These are phyloP conservation scores for Brassica cretica DNA, from an alignment of 345 rosid genomes.

Conservation along the genomic window DNA sequence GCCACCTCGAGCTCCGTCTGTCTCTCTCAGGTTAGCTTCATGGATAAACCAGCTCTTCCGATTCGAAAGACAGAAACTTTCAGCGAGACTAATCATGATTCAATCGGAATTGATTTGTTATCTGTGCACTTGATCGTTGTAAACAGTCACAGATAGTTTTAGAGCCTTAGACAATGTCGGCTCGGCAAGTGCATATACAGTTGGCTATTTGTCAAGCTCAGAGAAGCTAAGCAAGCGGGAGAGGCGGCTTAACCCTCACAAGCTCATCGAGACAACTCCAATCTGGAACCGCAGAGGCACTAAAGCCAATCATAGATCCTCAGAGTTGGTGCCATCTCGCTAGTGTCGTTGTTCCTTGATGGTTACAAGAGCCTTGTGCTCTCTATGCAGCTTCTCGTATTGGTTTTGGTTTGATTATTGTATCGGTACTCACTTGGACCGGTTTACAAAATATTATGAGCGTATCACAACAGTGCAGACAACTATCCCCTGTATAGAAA, in stretches of 20 bases:
- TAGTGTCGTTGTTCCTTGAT: constrained; percentile 2
- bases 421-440: no score
- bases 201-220: no score
- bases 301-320: constrained; percentile 16
- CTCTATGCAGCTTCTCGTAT: no score
- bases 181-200: neutral
- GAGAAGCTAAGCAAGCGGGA: constrained; percentile 72
- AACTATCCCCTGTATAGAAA: no score
- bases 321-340: constrained; percentile 32
- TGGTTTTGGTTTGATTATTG: no score
- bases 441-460: no score
- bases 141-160: neutral
- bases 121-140: no score
- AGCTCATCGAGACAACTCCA: constrained; percentile 81
- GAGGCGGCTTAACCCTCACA: constrained; percentile 69
- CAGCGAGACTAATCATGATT: neutral
- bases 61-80: neutral
- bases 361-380: neutral
- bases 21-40: neutral
- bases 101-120: neutral
- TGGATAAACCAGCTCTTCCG: neutral
- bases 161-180: neutral
- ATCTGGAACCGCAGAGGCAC: constrained; percentile 75
- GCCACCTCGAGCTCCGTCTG: neutral
- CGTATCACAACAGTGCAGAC: no score